Conservation (phyloP, 805 yeast species). For the Isabelozyma heimii region DNA sequence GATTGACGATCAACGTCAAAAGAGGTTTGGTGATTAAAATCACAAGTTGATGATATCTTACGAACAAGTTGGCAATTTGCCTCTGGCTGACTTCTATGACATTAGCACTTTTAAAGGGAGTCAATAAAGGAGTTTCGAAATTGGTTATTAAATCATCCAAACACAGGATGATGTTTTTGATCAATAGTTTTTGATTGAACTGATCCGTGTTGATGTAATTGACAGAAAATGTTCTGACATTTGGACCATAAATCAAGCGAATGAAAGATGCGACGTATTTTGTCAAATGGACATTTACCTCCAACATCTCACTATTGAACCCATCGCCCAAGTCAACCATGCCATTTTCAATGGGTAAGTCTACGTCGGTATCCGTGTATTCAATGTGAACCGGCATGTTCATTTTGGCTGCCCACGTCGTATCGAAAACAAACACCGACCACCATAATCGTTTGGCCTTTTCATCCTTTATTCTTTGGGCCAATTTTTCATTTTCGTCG, state of each 20-base stretch:
- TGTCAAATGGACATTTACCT: conserved; percentile 37
- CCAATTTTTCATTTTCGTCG: neutral
- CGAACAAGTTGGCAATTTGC: conserved; percentile 29
- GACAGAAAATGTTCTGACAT: conserved; percentile 35
- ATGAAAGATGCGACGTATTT: conserved; percentile 36
- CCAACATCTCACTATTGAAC: conserved; percentile 28
- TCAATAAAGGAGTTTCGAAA: conserved; percentile 29
- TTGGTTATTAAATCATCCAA: conserved; percentile 25
- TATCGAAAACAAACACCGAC: conserved; percentile 39
- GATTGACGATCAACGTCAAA: conserved; percentile 27
- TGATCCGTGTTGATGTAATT: conserved; percentile 40
- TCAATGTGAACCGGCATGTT: conserved; percentile 39
- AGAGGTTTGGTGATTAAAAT: conserved; percentile 33
- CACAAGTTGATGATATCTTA: conserved; percentile 34
- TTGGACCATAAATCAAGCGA: conserved; percentile 38
- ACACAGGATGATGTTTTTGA: conserved; percentile 27
- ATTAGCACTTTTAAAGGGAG: conserved; percentile 16
- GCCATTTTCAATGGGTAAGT: conserved; percentile 34
- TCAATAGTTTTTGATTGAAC: conserved; percentile 33
- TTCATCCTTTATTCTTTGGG: conserved; percentile 13
- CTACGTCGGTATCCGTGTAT: conserved; percentile 43
- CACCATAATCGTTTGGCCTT: conserved; percentile 40
- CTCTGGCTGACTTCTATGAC: conserved; percentile 20
- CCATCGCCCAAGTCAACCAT: conserved; percentile 23
- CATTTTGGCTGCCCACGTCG: conserved; percentile 39